Evolutionary conservation across 2,329 filamentous ascomycete genomes (phyloP).

Genomic region (Pseudogymnoascus sp.): DNA sequence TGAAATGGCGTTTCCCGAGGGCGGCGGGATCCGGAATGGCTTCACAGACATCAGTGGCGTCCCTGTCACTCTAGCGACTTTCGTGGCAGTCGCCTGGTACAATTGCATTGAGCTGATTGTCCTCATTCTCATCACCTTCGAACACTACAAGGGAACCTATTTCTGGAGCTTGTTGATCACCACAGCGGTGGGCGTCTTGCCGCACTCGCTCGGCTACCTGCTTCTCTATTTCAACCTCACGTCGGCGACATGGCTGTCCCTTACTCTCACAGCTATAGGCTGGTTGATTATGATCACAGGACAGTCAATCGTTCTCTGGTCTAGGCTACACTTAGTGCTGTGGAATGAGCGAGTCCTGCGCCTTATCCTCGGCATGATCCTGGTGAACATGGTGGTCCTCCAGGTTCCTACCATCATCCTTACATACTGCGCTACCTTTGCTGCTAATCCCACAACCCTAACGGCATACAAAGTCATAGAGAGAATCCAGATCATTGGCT

Average conservation of each 20-base stretch:
- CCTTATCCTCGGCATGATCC: conserved; percentile 43
- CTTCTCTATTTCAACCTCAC: conserved; percentile 32
- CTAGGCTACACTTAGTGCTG: conserved; percentile 44
- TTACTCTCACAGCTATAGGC: conserved; percentile 28
- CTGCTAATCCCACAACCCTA: conserved; percentile 25
- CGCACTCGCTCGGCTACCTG: conserved; percentile 38
- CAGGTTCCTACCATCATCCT: conserved; percentile 42
- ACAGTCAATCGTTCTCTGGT: conserved; percentile 46
- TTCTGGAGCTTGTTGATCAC: conserved; percentile 34
- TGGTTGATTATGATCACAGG: conserved; percentile 50
- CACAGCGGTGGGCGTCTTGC: conserved; percentile 28
- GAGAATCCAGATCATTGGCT: conserved; percentile 36
- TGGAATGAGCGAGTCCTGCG: conserved; percentile 37
- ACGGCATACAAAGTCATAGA: conserved; percentile 32
- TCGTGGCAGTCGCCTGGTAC: conserved; percentile 30
- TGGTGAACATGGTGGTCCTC: conserved; percentile 39
- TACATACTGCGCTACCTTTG: conserved; percentile 32
- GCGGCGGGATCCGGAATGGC: not conserved
- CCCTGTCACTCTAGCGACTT: conserved; percentile 18
- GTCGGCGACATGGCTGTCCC: conserved; percentile 40
- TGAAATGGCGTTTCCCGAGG: not conserved
- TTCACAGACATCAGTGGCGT: not conserved
- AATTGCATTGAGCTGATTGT: conserved; percentile 32
- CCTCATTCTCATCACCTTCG: conserved; percentile 32
- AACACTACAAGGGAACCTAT: conserved; percentile 30